Evolutionary conservation across 2,329 filamentous ascomycete genomes (phyloP), one percentile per base, ranked within the genome.

Genomic region (Aspergillus sp.): DNA sequence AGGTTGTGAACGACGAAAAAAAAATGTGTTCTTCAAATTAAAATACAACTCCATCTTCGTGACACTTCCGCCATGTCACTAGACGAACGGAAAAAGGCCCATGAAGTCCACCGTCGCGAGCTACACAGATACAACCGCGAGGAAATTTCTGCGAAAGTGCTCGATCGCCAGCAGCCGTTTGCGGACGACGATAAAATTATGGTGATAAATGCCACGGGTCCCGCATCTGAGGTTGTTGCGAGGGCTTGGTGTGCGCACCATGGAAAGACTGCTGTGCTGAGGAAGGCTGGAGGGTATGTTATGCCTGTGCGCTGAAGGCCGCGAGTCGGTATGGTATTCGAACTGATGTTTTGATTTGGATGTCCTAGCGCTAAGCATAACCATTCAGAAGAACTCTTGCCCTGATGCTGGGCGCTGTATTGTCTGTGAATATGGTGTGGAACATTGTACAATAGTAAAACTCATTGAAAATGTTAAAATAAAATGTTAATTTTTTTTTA

Each of bases 231-330:
- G 49, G 49, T 52, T 52, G 49, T 52, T 5, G 49, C 49, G 5
- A 25, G 49, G 9, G 25, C 49, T 15, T 52, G 49, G 49, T 52
- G 49, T 52, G 49, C 49, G 15, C 23, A 52, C 13, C n/a, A 52
- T 52, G 49, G 25, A 11, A 52, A n/a, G 49, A 8, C 13, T 52
- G 49, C 49, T 31, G 28, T 34, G 28, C 17, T 52, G 5, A 25
- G 49, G 11, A 52, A 30, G 31, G 11, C 23, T 25, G 49, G 49
- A 52, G 49, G 49, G 25, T 25, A 1, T 52, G 49, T 19, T 52
- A 34, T 30, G 49, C 49, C 15, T 52, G 49, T 17, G 23, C 49
- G 4, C 7, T 52, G 17, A 13, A 19, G 25, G 49, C 49, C 23
- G 49, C 49, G 13, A 52, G 49, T 31, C n/a, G 49, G 28, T 30